Evolutionary conservation across 2,329 filamentous ascomycete species (phyloP).

Genomic region (Emericellopsis cladophorae): DNA sequence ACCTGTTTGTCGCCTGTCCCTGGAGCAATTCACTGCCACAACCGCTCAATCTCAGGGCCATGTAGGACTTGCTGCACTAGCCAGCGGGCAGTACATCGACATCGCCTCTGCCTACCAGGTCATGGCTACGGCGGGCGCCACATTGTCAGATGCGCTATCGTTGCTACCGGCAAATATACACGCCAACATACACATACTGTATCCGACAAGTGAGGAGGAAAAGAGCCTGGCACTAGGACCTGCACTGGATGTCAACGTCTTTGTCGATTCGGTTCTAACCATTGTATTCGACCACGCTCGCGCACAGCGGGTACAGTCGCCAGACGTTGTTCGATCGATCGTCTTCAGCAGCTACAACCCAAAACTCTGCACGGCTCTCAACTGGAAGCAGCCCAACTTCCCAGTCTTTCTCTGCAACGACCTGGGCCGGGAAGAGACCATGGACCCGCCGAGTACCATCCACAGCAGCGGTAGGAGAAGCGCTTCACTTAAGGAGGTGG

Average conservation of each 20-base stretch:
- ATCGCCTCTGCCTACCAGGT: constrained; percentile 59
- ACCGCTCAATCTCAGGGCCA: constrained; percentile 29
- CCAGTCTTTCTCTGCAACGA: constrained; percentile 94
- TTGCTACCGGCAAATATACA: constrained; percentile 70
- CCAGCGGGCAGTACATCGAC: constrained; percentile 32
- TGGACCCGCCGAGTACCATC: constrained; percentile 20
- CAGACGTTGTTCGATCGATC: constrained; percentile 69
- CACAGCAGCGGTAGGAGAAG: constrained; percentile 55
- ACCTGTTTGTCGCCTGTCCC: constrained; percentile 66
- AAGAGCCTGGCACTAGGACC: constrained; percentile 56
- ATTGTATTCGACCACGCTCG: constrained; percentile 89
- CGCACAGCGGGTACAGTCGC: constrained; percentile 43
- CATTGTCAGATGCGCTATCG: constrained; percentile 62
- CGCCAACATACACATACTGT: constrained; percentile 84
- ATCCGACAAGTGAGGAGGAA: constrained; percentile 68
- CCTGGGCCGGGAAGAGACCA: constrained; percentile 50
- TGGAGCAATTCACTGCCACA: constrained; percentile 53
- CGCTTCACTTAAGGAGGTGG: constrained; percentile 87
- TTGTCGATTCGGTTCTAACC: constrained; percentile 70
- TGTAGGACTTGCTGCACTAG: constrained; percentile 27
- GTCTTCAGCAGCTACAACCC: constrained; percentile 92
- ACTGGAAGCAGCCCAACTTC: constrained; percentile 99
- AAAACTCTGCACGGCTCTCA: constrained; percentile 81
- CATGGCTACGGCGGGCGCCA: constrained; percentile 65
- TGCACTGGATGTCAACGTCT: constrained; percentile 71